Evolutionary conservation across 208 protist species (phyloP).

Genomic region (Sergeia podlipaevii): DNA sequence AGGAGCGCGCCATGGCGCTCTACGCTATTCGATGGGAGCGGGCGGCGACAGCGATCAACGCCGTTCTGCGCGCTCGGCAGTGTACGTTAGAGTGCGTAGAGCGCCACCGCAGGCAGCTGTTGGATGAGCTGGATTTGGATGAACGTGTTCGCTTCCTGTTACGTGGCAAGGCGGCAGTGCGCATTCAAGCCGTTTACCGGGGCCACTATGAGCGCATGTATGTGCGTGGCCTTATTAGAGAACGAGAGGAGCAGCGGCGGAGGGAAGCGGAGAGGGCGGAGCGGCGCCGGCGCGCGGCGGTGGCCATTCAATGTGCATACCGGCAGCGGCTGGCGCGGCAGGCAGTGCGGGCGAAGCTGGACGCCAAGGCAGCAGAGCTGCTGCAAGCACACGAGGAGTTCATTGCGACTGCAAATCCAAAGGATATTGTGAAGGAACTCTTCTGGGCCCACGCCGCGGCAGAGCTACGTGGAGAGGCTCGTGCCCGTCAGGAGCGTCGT

Average conservation of each 20-base stretch:
- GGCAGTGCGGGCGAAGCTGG: slow-evolving; percentile 17
- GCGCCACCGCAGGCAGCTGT: slow-evolving; percentile 19
- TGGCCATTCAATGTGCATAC: slow-evolving; percentile 62
- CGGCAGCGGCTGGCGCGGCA: slow-evolving; percentile 34
- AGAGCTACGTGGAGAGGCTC: slow-evolving; percentile 27
- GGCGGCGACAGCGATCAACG: slow-evolving; percentile 43
- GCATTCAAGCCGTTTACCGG: slow-evolving; percentile 75
- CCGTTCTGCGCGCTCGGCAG: slow-evolving; percentile 36
- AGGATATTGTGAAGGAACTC: slow-evolving; percentile 70
- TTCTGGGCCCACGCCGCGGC: slow-evolving; percentile 75
- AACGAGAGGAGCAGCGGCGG: slow-evolving; percentile 41
- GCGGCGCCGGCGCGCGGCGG: slow-evolving; percentile 45
- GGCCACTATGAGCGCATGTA: slow-evolving; percentile 78
- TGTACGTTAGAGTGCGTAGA: slow-evolving; percentile 19
- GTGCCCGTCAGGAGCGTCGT: slow-evolving; percentile 23
- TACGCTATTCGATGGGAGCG: slow-evolving; percentile 66
- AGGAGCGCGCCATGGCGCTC: slow-evolving; percentile 43
- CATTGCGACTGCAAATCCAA: slow-evolving; percentile 45
- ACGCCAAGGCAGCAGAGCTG: slow-evolving; percentile 29
- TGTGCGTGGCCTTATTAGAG: slow-evolving; percentile 40
- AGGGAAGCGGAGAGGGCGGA: slow-evolving; percentile 21
- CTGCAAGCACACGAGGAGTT: slow-evolving; percentile 49
- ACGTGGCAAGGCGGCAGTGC: slow-evolving; percentile 40
- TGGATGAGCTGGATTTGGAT: slow-evolving; percentile 28
- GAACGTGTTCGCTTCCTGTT: slow-evolving; percentile 38